Evolutionary conservation across 352 stramenopile species (phyloP).

Genomic region (Phytophthora citricola): DNA sequence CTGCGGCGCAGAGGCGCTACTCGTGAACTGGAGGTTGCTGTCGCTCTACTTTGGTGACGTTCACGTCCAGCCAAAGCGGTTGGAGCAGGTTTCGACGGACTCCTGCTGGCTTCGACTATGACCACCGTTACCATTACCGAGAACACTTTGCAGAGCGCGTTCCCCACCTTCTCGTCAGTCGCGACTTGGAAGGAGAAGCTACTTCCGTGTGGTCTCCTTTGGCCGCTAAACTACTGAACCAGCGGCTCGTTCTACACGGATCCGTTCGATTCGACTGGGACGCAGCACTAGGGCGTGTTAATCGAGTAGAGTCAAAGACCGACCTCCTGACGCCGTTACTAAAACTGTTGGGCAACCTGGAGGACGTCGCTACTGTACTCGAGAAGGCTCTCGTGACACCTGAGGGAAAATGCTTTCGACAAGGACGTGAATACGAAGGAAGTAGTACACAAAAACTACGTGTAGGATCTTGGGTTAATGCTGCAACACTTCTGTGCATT

Average conservation of each 20-base stretch:
- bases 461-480: too few species aligned
- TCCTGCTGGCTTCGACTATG: slow-evolving; percentile 9
- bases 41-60: slow-evolving; percentile 10
- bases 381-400: slow-evolving; percentile 13
- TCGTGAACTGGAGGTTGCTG: slow-evolving; percentile 23
- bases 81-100: neutral
- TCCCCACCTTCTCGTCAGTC: slow-evolving; percentile 9
- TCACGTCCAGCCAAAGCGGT: slow-evolving; percentile 13
- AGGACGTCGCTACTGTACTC: slow-evolving; percentile 18
- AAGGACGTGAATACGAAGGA: too few species aligned
- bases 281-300: neutral
- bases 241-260: slow-evolving; percentile 9
- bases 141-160: slow-evolving; percentile 12
- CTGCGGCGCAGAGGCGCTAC: slow-evolving; percentile 10
- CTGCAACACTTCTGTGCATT: too few species aligned
- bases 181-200: neutral
- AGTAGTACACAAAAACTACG: too few species aligned
- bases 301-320: slow-evolving; percentile 6
- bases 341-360: slow-evolving; percentile 11
- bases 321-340: slow-evolving; percentile 18
- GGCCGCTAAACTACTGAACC: slow-evolving; percentile 6
- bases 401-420: slow-evolving; percentile 1
- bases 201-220: neutral
- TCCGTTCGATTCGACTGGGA: slow-evolving; percentile 29
- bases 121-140: slow-evolving; percentile 19